Percentiles rank a stretch among this genome's conserved stretches.
Conservation (phyloP, 2,329 filamentous ascomycete genomes). For the Pseudogymnoascus verrucosus region DNA sequence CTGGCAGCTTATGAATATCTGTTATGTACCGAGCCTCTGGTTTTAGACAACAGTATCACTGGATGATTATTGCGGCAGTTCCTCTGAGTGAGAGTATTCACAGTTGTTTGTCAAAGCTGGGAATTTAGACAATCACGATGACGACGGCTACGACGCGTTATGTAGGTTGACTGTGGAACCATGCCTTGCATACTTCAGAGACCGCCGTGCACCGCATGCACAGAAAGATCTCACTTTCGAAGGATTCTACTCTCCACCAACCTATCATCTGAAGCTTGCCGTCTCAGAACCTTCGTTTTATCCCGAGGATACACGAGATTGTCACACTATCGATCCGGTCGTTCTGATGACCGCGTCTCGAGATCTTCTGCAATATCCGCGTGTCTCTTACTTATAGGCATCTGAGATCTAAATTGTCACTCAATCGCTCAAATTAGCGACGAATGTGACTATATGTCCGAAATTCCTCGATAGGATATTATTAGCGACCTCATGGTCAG, state of each 20-base stretch:
- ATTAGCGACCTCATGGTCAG: slow-evolving; percentile 11
- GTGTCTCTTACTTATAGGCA: slow-evolving; percentile 11
- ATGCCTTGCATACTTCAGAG: slow-evolving; percentile 15
- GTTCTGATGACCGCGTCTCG: slow-evolving; percentile 14
- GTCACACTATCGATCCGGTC: slow-evolving; percentile 13
- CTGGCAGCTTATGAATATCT: slow-evolving; percentile 12
- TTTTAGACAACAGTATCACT: slow-evolving; percentile 13
- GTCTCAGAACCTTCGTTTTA: slow-evolving; percentile 11
- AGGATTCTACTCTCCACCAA: slow-evolving; percentile 14
- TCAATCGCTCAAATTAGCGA: background rate
- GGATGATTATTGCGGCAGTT: slow-evolving; percentile 11
- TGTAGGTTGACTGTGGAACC: slow-evolving; percentile 14
- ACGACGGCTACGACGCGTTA: slow-evolving; percentile 14
- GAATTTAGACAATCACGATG: slow-evolving; percentile 12
- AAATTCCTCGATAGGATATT: slow-evolving; percentile 12
- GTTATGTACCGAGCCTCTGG: slow-evolving; percentile 12
- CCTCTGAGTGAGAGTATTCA: slow-evolving; percentile 13
- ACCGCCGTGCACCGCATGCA: slow-evolving; percentile 10
- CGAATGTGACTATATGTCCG: slow-evolving; percentile 11
- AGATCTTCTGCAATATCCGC: slow-evolving; percentile 11
- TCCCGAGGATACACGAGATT: slow-evolving; percentile 13
- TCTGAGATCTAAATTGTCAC: slow-evolving; percentile 11
- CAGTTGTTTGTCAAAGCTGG: slow-evolving; percentile 12
- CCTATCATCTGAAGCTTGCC: slow-evolving; percentile 15
- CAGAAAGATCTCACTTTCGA: slow-evolving; percentile 14